phyloP scores from a whole-genome alignment of 1,284 basidiomycete species.

The Leccinum ponderosum region DNA sequence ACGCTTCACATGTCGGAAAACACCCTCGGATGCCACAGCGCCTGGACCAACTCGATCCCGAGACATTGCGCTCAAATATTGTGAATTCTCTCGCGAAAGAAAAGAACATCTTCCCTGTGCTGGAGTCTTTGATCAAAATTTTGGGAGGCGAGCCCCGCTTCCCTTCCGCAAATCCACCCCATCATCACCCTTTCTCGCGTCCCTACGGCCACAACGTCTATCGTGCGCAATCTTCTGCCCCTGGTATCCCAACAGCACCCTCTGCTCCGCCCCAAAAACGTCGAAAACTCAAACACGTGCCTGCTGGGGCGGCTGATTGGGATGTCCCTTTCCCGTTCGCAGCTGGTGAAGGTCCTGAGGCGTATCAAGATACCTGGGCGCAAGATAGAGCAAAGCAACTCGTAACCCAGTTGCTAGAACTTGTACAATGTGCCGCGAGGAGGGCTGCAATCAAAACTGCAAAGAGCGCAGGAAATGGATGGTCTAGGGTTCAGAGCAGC shows the following conservation, averaged over 20 bases:
- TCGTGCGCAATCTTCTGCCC: conserved; percentile 14
- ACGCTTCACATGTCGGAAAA: conserved; percentile 17
- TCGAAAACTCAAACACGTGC: conserved; percentile 63
- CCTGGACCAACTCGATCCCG: conserved; percentile 34
- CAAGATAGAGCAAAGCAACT: conserved; percentile 60
- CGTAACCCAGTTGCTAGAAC: conserved; percentile 55
- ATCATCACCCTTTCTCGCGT: conserved; percentile 16
- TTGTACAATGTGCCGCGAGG: conserved; percentile 58
- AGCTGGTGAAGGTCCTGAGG: conserved; percentile 63
- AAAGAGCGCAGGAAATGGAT: conserved; percentile 22
- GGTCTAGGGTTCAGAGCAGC: neutral
- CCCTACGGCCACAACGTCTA: conserved; percentile 24
- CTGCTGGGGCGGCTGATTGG: conserved; percentile 77
- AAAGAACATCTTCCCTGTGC: conserved; percentile 65
- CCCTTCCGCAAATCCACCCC: neutral
- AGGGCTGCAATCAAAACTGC: conserved; percentile 49
- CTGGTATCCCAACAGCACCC: conserved; percentile 1
- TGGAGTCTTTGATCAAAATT: conserved; percentile 59
- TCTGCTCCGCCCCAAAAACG: conserved; percentile 46
- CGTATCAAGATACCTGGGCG: conserved; percentile 63
- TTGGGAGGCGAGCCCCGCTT: conserved; percentile 33
- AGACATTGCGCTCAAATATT: conserved; percentile 53
- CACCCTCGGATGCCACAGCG: conserved; percentile 8
- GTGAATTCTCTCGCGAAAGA: conserved; percentile 58
- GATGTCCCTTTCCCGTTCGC: conserved; percentile 76